Percentiles rank a stretch among this genome's conserved stretches.
Evolutionary conservation across 2,329 filamentous ascomycete species (phyloP).

Genomic region (Fusarium subglutinans): DNA sequence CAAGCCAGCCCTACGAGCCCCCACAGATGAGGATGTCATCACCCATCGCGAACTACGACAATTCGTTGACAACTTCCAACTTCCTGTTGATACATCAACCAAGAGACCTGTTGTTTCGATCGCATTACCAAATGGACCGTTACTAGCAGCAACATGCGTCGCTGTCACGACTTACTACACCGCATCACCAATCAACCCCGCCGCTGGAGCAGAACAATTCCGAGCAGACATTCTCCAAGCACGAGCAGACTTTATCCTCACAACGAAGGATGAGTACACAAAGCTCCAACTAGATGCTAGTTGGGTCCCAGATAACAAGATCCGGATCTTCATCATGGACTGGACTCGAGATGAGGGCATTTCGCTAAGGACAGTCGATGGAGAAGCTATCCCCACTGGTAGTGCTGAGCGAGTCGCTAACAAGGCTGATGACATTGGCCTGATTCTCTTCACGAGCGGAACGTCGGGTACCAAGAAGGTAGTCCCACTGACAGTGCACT

Average conservation of each 20-base stretch:
- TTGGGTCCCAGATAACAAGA: background rate
- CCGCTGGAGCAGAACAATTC: constrained; percentile 6
- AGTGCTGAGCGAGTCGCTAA: background rate
- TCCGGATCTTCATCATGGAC: background rate
- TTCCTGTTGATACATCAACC: fast-evolving
- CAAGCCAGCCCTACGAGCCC: background rate
- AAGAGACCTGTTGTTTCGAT: background rate
- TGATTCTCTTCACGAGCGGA: constrained; percentile 8
- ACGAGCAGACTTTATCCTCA: background rate
- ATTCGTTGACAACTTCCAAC: background rate
- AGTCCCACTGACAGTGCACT: background rate
- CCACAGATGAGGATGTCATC: background rate
- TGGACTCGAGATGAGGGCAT: background rate
- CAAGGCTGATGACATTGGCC: constrained; percentile 4
- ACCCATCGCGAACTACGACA: background rate
- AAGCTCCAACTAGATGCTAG: background rate
- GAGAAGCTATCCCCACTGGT: background rate
- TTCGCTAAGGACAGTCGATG: background rate
- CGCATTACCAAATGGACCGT: background rate
- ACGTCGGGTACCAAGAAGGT: constrained; percentile 13
- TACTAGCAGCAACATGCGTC: constrained; percentile 4
- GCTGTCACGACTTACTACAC: constrained; percentile 12
- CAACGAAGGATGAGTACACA: background rate
- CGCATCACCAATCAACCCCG: constrained; percentile 6
- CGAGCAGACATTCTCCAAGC: constrained; percentile 9